Percentiles rank a stretch among this genome's conserved stretches.
These are phyloP conservation scores for Fusarium sp. DNA, from an alignment of 2,329 filamentous ascomycete species.

Conservation along the genomic window DNA sequence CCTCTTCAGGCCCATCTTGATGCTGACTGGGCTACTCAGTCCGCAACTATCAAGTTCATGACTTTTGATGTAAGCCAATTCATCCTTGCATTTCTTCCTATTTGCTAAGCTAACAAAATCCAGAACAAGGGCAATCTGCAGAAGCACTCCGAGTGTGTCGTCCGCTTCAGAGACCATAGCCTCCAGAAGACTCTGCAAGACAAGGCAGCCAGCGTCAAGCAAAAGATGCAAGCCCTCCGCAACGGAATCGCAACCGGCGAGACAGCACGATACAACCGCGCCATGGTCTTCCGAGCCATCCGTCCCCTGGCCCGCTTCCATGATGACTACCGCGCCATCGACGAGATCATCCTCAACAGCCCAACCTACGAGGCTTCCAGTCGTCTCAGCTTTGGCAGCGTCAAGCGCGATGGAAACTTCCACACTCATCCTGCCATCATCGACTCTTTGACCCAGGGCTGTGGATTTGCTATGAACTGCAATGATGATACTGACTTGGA, in stretches of 20 bases:
- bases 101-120: no score
- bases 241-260: constrained; percentile 22
- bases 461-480: constrained; percentile 42
- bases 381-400: constrained; percentile 32
- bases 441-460: constrained; percentile 36
- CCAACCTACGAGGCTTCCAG: constrained; percentile 28
- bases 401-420: constrained; percentile 31
- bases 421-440: constrained; percentile 40
- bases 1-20: constrained; percentile 34
- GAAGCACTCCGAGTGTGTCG: constrained; percentile 25
- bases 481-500: constrained; percentile 39
- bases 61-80: constrained; percentile 39
- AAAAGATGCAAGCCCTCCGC: constrained; percentile 33
- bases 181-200: constrained; percentile 23
- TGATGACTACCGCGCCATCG: constrained; percentile 38
- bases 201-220: neutral
- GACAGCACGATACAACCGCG: constrained; percentile 36
- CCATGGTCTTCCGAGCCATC: constrained; percentile 40
- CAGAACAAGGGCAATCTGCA: constrained; percentile 26
- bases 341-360: constrained; percentile 38
- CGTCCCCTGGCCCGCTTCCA: constrained; percentile 38
- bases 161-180: constrained; percentile 27
- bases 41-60: constrained; percentile 24
- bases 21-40: constrained; percentile 26
- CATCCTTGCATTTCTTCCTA: no score